A percentile compares a stretch with the other conserved stretches of the same genome.
These are phyloP conservation scores for Ambrosia trifida DNA, from an alignment of 129 eudicot genomes.

Conservation along the genomic window DNA sequence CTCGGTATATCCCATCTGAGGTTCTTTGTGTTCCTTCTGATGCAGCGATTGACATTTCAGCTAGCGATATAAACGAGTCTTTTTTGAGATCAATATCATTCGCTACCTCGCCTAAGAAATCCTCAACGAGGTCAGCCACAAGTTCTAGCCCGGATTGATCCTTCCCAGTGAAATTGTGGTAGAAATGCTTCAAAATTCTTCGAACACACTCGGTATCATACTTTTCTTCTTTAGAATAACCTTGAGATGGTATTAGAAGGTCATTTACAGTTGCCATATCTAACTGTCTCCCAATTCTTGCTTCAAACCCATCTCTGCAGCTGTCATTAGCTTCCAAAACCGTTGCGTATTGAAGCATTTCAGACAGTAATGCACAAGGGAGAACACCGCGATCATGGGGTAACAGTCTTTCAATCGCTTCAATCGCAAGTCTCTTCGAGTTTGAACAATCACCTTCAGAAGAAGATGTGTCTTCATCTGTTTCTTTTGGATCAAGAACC, in stretches of 20 bases:
- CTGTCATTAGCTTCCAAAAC: constrained; percentile 7
- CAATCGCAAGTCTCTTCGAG: neutral
- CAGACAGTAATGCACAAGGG: constrained; percentile 9
- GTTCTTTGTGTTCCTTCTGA: constrained; percentile 7
- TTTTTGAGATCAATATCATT: neutral
- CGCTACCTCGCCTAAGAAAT: constrained; percentile 1
- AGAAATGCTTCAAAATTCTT: constrained; percentile 18
- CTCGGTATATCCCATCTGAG: neutral
- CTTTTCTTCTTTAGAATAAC: neutral
- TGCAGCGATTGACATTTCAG: constrained; percentile 13
- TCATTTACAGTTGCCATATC: constrained; percentile 4
- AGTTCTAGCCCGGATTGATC: neutral
- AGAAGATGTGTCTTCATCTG: constrained; percentile 11
- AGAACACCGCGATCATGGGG: constrained; percentile 4
- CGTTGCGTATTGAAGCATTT: constrained; percentile 10
- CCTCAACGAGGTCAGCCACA: constrained; percentile 3
- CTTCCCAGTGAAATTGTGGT: neutral
- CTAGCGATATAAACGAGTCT: constrained; percentile 3
- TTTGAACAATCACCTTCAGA: constrained; percentile 14
- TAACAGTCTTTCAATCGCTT: constrained; percentile 8
- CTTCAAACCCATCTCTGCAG: constrained; percentile 2
- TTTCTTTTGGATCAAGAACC: constrained; percentile 13
- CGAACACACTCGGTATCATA: constrained; percentile 5
- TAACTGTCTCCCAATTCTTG: constrained; percentile 9
- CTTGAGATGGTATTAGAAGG: constrained; percentile 15